Evolutionary conservation across 768 basidiomycete genomes (phyloP).

Genomic region (Psilocybe sp.): DNA sequence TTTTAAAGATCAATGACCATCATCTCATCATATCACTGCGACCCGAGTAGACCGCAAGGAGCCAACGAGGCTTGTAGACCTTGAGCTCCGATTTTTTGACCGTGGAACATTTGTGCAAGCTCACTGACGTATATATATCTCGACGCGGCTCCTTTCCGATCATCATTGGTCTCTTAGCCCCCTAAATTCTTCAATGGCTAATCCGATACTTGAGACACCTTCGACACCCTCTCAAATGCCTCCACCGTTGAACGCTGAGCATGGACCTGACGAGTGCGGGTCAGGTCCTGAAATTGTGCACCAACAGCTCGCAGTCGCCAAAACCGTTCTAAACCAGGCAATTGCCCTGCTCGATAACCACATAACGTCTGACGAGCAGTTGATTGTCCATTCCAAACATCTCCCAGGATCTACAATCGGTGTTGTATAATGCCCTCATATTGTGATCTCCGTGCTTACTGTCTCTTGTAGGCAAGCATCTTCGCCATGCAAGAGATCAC

Average conservation of each 20-base stretch:
- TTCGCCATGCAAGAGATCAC: conserved; percentile 84
- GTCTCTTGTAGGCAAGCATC: conserved; percentile 64
- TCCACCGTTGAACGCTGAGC: conserved; percentile 25
- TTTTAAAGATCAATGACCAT: not conserved
- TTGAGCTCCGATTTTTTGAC: conserved; percentile 10
- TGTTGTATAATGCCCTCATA: conserved; percentile 24
- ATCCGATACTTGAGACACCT: conserved; percentile 13
- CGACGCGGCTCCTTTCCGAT: conserved; percentile 23
- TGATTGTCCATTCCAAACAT: conserved; percentile 64
- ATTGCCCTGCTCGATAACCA: conserved; percentile 67
- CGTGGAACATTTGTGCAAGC: conserved; percentile 19
- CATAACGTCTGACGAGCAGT: conserved; percentile 66
- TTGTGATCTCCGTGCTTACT: conserved; percentile 1
- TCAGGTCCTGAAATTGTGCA: conserved; percentile 30
- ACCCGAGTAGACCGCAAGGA: too few relatives aligned
- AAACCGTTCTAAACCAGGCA: conserved; percentile 67
- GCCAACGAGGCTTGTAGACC: too few relatives aligned
- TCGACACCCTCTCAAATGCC: conserved; percentile 16
- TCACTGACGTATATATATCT: conserved; percentile 17
- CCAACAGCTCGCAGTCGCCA: conserved; percentile 66
- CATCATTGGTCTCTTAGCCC: conserved; percentile 15
- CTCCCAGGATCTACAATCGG: conserved; percentile 90
- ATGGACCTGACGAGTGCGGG: conserved; percentile 1
- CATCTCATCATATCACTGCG: too few relatives aligned
- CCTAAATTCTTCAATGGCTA: conserved; percentile 18